phyloP scores from a whole-genome alignment of 768 basidiomycete genomes.

The Tephrocybe sp. region DNA sequence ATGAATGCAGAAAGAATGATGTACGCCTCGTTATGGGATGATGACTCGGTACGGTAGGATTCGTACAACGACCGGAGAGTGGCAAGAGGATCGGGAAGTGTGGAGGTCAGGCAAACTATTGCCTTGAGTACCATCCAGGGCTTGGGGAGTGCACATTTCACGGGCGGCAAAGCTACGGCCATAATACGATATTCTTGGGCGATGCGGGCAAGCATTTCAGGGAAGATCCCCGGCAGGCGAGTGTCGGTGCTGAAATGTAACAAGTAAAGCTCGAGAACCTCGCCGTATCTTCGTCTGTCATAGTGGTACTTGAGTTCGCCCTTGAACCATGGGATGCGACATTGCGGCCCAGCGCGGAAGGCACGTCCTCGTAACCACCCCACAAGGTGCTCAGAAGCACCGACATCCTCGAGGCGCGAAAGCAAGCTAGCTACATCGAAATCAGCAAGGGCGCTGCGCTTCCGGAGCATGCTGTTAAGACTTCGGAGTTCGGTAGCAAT shows the following conservation, averaged over 20 bases:
- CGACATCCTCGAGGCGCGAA: slow-evolving; percentile 4
- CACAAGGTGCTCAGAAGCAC: slow-evolving; percentile 1
- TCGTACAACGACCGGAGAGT: slow-evolving; percentile 11
- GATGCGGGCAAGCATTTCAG: not conserved
- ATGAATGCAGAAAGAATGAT: slow-evolving; percentile 14
- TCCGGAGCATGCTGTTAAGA: slow-evolving; percentile 5
- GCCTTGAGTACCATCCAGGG: slow-evolving; percentile 15
- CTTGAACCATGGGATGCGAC: slow-evolving; percentile 9
- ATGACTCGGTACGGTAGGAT: not conserved
- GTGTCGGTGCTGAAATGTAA: not conserved
- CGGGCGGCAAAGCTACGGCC: not conserved
- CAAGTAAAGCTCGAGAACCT: slow-evolving; percentile 11
- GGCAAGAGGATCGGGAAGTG: slow-evolving; percentile 7
- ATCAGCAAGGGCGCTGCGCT: not conserved
- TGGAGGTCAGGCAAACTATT: slow-evolving; percentile 11
- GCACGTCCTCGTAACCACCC: slow-evolving; percentile 8
- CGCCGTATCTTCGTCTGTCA: slow-evolving; percentile 3
- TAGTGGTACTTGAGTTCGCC: slow-evolving; percentile 9
- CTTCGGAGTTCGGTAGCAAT: slow-evolving; percentile 6
- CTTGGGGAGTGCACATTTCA: not conserved
- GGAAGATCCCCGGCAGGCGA: slow-evolving; percentile 6
- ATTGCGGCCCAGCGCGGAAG: not conserved
- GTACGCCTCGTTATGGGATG: not conserved
- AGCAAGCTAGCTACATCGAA: slow-evolving; percentile 4
- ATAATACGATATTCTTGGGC: not conserved